These are phyloP conservation scores for Aquanectria penicillioides DNA, from an alignment of 2,329 filamentous ascomycete species.

Conservation along the genomic window DNA sequence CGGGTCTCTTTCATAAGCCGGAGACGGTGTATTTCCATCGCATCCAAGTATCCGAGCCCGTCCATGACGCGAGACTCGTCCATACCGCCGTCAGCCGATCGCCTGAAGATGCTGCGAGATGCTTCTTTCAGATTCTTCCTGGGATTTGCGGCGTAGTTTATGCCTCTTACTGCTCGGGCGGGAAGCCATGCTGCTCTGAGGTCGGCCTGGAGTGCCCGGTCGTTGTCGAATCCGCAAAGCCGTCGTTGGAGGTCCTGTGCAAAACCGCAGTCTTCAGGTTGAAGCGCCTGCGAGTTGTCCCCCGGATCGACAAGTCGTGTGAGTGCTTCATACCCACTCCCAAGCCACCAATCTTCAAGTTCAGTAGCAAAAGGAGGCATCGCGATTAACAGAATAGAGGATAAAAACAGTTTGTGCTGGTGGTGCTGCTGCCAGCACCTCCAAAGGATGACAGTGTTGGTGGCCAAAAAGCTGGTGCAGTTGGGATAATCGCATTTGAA, in stretches of 20 bases:
- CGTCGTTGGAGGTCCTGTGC: slow-evolving; percentile 43
- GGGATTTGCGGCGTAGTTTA: slow-evolving; percentile 39
- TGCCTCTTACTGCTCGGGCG: slow-evolving; percentile 24
- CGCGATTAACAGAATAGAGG: too few relatives aligned
- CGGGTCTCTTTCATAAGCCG: slow-evolving; percentile 39
- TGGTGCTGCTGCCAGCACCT: neutral
- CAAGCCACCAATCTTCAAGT: slow-evolving; percentile 49
- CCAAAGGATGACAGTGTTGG: neutral
- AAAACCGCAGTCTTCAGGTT: slow-evolving; percentile 45
- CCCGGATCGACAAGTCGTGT: slow-evolving; percentile 37
- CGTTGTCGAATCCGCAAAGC: slow-evolving; percentile 46
- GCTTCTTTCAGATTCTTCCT: slow-evolving; percentile 41
- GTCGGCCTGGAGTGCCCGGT: slow-evolving; percentile 27
- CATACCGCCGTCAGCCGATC: slow-evolving; percentile 41
- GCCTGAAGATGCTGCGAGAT: slow-evolving; percentile 41
- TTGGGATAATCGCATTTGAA: too few relatives aligned
- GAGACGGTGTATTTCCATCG: slow-evolving; percentile 46
- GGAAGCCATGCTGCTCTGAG: slow-evolving; percentile 34
- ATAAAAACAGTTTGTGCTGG: neutral
- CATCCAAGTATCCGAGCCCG: slow-evolving; percentile 46
- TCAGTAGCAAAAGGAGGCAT: slow-evolving; percentile 47
- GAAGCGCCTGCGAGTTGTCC: slow-evolving; percentile 23
- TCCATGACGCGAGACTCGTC: slow-evolving; percentile 39
- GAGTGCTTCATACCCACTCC: slow-evolving; percentile 37
- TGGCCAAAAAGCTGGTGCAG: too few relatives aligned